Conservation (phyloP, 805 yeast genomes). For the Starmerella sp. region DNA sequence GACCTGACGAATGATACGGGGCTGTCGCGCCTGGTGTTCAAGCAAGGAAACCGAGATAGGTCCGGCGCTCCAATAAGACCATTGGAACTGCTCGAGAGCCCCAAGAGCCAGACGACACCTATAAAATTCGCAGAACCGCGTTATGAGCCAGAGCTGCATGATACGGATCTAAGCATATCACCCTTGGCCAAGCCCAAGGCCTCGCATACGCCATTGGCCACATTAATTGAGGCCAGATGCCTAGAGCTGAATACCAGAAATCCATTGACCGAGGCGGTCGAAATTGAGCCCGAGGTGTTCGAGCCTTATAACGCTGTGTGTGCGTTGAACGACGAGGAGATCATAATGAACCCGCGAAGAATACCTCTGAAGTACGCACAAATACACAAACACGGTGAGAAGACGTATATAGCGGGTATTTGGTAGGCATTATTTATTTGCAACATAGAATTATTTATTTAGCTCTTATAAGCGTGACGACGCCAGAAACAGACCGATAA, state of each 20-base stretch:
- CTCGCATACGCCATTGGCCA: neutral
- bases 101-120: neutral
- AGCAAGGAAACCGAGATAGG: neutral
- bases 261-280: neutral
- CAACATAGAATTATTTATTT: neutral
- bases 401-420: neutral
- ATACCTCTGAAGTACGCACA: conserved; percentile 2
- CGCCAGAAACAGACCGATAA: too few relatives aligned
- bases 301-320: neutral
- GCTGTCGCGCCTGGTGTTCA: neutral
- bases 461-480: too few relatives aligned
- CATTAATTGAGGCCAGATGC: neutral
- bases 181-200: neutral
- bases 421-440: neutral
- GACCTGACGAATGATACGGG: conserved; percentile 4
- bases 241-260: conserved; percentile 2
- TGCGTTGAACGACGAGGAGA: neutral
- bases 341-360: conserved; percentile 9
- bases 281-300: neutral
- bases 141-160: neutral
- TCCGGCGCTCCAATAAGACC: neutral
- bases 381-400: neutral
- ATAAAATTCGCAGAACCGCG: neutral
- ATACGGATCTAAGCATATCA: neutral
- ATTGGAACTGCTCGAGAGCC: neutral